phyloP scores from a whole-genome alignment of 768 basidiomycete genomes.

The Psilocybe cyanescens region DNA sequence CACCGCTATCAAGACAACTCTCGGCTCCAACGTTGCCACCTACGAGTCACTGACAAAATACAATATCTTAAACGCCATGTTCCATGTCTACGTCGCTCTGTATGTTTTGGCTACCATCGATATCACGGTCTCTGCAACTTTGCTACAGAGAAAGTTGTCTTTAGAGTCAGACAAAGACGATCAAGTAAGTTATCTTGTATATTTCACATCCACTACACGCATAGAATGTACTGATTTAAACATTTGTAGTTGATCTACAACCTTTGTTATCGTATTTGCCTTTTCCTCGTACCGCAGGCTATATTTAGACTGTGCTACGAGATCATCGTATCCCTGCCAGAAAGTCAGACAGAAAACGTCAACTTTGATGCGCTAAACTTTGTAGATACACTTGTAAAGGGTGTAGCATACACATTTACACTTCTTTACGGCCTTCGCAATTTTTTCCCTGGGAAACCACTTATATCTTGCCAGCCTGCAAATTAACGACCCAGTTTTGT shows the following conservation, averaged over 20 bases:
- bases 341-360: background rate
- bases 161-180: background rate
- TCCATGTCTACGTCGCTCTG: background rate
- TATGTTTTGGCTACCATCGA: background rate
- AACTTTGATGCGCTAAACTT: background rate
- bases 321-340: background rate
- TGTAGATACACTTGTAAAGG: background rate
- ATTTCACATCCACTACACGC: too few species aligned
- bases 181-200: background rate
- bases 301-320: background rate
- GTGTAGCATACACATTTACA: background rate
- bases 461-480: background rate
- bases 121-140: background rate
- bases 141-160: background rate
- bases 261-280: background rate
- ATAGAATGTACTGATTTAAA: background rate
- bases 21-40: background rate
- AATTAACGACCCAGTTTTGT: too few species aligned
- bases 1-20: background rate
- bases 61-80: background rate
- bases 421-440: background rate
- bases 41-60: background rate
- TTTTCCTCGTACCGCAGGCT: background rate
- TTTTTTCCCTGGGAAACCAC: background rate
- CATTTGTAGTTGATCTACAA: background rate